A percentile compares a stretch with the other conserved stretches of the same genome.
Conservation (phyloP, 176 grass and related monocot species). For the Ananas comosus region DNA sequence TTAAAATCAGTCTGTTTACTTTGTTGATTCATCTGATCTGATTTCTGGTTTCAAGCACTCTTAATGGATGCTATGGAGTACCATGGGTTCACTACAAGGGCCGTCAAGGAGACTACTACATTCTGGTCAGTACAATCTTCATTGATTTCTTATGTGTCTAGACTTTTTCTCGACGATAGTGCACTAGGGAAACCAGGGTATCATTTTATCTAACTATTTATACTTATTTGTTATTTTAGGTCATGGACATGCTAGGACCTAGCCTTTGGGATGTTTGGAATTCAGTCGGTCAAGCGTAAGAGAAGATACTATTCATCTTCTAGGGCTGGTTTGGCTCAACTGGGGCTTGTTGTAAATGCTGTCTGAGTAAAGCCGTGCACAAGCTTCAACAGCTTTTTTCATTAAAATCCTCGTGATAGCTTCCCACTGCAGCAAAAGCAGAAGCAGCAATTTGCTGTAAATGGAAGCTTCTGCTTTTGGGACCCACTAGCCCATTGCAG, state of each 20-base stretch:
- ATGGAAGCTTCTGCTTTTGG: too few species aligned
- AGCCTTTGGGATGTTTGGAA: slow-evolving; percentile 99
- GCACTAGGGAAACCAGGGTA: too few species aligned
- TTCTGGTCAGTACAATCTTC: slow-evolving; percentile 52
- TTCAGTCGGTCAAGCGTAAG: slow-evolving; percentile 87
- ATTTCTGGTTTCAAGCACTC: slow-evolving; percentile 41
- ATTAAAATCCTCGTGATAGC: too few species aligned
- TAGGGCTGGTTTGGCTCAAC: not conserved
- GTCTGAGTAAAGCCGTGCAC: too few species aligned
- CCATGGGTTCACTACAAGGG: slow-evolving; percentile 93
- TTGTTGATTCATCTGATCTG: not conserved
- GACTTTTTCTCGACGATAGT: not conserved
- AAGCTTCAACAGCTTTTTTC: too few species aligned
- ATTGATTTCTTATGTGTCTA: slow-evolving; percentile 10
- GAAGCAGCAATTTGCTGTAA: too few species aligned
- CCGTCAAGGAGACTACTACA: slow-evolving; percentile 91
- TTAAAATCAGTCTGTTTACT: not conserved
- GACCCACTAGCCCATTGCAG: too few species aligned
- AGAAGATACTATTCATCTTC: slow-evolving; percentile 9
- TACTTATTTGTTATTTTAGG: slow-evolving; percentile 39
- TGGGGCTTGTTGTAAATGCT: too few species aligned
- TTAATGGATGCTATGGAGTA: slow-evolving; percentile 92
- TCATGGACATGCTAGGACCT: slow-evolving; percentile 96
- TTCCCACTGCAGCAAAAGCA: too few species aligned
- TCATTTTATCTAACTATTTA: slow-evolving; percentile 4